Evolutionary conservation across 2,329 filamentous ascomycete species (phyloP).

Genomic region (Sclerotinia spermophila): DNA sequence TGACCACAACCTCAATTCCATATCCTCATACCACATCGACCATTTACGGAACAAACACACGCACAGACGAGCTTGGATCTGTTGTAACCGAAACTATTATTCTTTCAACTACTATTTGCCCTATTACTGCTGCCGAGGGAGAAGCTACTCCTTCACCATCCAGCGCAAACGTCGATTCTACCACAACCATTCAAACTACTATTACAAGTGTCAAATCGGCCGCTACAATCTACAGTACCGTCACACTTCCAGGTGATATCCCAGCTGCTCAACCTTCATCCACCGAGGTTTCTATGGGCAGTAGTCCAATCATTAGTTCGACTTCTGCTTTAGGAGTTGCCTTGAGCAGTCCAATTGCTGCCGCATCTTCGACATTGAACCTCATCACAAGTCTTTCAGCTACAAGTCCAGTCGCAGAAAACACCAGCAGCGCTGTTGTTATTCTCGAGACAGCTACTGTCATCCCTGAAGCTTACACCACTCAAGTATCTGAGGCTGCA

Average conservation of each 20-base stretch:
- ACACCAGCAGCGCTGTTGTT: background rate
- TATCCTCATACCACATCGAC: background rate
- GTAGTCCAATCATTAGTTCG: background rate
- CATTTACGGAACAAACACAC: slow-evolving; percentile 9
- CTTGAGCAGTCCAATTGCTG: background rate
- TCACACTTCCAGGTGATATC: slow-evolving; percentile 1
- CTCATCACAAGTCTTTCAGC: background rate
- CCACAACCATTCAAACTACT: background rate
- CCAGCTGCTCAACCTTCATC: background rate
- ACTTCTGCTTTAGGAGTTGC: background rate
- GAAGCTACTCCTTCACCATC: background rate
- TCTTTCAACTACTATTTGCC: slow-evolving; percentile 14
- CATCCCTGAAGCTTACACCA: slow-evolving; percentile 6
- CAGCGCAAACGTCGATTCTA: background rate
- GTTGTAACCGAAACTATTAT: slow-evolving; percentile 15
- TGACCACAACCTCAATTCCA: background rate
- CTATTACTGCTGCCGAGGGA: slow-evolving; percentile 2
- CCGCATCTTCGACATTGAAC: background rate
- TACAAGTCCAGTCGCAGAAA: background rate
- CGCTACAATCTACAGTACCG: slow-evolving; percentile 8
- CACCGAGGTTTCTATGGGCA: background rate
- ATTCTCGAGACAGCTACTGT: background rate
- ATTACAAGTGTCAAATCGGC: background rate
- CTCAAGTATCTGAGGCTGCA: background rate
- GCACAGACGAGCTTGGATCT: slow-evolving; percentile 12